phyloP scores from a whole-genome alignment of 2,329 filamentous ascomycete genomes.

The Scleromitrula shiraiana region DNA sequence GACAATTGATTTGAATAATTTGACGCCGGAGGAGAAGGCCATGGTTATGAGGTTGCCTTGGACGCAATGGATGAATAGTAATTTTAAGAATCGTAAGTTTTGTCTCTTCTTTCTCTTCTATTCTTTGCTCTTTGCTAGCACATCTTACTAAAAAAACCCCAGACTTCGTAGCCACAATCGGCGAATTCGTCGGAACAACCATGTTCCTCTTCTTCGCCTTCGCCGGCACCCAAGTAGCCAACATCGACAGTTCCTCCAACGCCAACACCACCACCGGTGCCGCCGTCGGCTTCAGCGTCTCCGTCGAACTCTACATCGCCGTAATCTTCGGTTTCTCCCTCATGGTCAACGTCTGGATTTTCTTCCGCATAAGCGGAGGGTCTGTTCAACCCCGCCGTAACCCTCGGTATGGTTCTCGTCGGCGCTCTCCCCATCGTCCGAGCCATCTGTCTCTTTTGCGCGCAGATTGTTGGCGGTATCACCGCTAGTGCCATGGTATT shows the following conservation, averaged over 20 bases:
- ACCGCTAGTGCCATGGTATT: constrained; percentile 32
- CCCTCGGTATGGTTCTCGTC: constrained; percentile 32
- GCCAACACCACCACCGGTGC: background rate
- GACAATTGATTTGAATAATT: constrained; percentile 32
- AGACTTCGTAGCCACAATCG: constrained; percentile 25
- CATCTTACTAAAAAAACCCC: background rate
- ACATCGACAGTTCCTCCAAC: constrained; percentile 20
- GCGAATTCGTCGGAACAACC: constrained; percentile 30
- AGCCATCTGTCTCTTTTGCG: constrained; percentile 27
- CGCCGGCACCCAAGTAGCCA: constrained; percentile 26
- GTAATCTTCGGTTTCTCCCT: constrained; percentile 32
- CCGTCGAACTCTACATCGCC: constrained; percentile 33
- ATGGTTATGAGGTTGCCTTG: constrained; percentile 38
- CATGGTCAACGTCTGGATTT: constrained; percentile 47
- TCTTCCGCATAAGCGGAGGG: too few species aligned
- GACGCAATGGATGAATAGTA: constrained; percentile 40
- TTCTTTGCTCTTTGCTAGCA: background rate
- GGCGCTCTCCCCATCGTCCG: constrained; percentile 29
- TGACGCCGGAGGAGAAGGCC: constrained; percentile 34
- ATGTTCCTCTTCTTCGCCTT: constrained; percentile 33
- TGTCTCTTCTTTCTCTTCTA: background rate
- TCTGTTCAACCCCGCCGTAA: constrained; percentile 42
- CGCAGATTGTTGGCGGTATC: constrained; percentile 32
- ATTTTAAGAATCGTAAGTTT: constrained; percentile 34
- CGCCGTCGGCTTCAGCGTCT: constrained; percentile 19